Base-by-base conservation (phyloP, 2,329 filamentous ascomycete species). In the Colletotrichum lini region DNA sequence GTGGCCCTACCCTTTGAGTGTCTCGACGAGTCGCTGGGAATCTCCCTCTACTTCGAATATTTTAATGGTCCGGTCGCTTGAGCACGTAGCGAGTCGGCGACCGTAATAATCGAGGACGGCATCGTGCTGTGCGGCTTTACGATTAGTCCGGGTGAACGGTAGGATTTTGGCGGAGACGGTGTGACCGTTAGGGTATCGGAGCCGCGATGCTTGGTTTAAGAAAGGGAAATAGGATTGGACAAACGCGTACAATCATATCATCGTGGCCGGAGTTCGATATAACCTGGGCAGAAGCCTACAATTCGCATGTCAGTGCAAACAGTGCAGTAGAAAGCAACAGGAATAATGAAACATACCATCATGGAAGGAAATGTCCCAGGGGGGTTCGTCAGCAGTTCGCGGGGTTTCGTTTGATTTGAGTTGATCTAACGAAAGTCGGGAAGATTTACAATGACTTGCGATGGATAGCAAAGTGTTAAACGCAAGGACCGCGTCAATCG, bases 81-180 rank as follows among this genome's bases (percentile, higher is more conserved):
- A 98, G 84, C 96, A 98, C 75, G 96, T 99, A 74, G 96, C 96
- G 77, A 99, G 91, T 80, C 96, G 93, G 76, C 96, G 92, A 79
- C 96, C 96, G 83, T 98, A 99, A 87, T 98, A 99, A 83, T 99
- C 96, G 80, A 99, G 92, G 75, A 97, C 96, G 75, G 96, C 96
- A 89, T 99, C 96, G 83, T 99, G 96, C 96, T 94, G 76, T 65
- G 8, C 6, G 50, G 7, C 44, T 18, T 3, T n/a, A 30, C 38
- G 2, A 30, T 71, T 53, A 60, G 68, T 50, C 42, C 26, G 15
- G 49, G n/a, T 42, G 16, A 38, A 49, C 12, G 13, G n/a, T 30
- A 23, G 16, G n/a, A 13, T 21, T 10, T n/a, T 21, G 45, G 21
- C 30, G n/a, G 38, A 21, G 30, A 8, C 4, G n/a, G 26, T 15